Evolutionary conservation across 176 grass and related monocot species (phyloP), one percentile per base, ranked within the genome.

Genomic region (Oryza nivara): DNA sequence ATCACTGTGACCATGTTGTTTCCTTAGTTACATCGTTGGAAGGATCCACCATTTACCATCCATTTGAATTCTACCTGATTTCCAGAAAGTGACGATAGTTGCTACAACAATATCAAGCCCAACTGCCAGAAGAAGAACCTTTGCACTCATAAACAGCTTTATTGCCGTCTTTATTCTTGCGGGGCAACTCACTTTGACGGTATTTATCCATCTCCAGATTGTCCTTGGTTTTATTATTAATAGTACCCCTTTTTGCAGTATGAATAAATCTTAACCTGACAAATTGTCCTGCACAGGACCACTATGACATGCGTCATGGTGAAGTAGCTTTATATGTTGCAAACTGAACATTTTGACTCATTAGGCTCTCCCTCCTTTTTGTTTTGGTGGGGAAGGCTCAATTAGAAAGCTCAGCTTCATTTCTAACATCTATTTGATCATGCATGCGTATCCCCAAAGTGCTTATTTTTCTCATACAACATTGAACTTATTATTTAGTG

Each of bases 91-190:
- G 36, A 95, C 91, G 22, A 95, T 98, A 68, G 76, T 98, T 77
- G 91, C 96, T 45, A 90, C 83, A 77, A 90, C 92, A 61, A 92
- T 95, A 68, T 80, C 91, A 76, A 95, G 87, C 30, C 80, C 96
- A 75, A 63, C 94, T 36, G 76, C 86, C 45, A 95, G 92, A 65
- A 98, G 91, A 87, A 93, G 80, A 92, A 93, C 87, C 1, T 98
- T 98, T 83, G 91, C 96, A 73, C 85, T 95, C 32, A 98, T 98
- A 88, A 98, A 98, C 73, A 95, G 93, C 84, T 95, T 95, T 79
- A 95, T 98, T 78, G 93, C 93, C 74, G 85, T 98, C 85, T 98
- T 98, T 74, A 98, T 98, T 83, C 96, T 98, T 87, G 83, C 11
- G 11, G 93, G 96, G 56, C 96, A 98, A 83, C 93, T 98, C 88